These are phyloP conservation scores for Aspergillus sp. DNA, from an alignment of 2,329 filamentous ascomycete species.

Conservation along the genomic window DNA sequence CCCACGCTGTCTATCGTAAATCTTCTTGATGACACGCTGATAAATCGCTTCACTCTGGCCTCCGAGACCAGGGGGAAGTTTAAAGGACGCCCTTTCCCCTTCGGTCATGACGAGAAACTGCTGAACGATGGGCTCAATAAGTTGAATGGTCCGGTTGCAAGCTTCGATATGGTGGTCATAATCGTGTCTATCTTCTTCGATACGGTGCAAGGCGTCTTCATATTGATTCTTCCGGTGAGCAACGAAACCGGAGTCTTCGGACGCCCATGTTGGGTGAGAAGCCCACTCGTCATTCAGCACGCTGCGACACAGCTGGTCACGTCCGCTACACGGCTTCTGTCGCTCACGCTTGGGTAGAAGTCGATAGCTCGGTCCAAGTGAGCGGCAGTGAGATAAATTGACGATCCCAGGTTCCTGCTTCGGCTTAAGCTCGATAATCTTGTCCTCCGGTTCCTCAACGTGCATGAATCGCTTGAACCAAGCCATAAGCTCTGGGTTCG, in stretches of 20 bases:
- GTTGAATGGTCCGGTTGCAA: slow-evolving; percentile 90
- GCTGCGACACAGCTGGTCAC: slow-evolving; percentile 88
- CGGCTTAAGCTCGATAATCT: slow-evolving; percentile 75
- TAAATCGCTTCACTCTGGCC: slow-evolving; percentile 96
- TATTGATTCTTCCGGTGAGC: slow-evolving; percentile 95
- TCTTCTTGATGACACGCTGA: slow-evolving; percentile 94
- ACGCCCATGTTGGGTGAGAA: slow-evolving; percentile 97
- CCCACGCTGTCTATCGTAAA: slow-evolving; percentile 84
- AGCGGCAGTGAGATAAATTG: slow-evolving; percentile 92
- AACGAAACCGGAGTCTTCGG: slow-evolving; percentile 95
- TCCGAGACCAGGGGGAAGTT: slow-evolving; percentile 78
- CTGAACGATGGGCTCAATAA: slow-evolving; percentile 90
- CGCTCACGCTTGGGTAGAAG: slow-evolving; percentile 87
- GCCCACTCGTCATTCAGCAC: slow-evolving; percentile 98
- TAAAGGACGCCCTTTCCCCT: slow-evolving; percentile 70
- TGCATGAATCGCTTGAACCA: slow-evolving; percentile 85
- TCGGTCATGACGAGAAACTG: slow-evolving; percentile 79
- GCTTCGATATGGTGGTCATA: slow-evolving; percentile 99
- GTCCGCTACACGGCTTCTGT: slow-evolving; percentile 86
- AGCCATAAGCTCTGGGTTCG: slow-evolving; percentile 81
- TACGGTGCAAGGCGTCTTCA: slow-evolving; percentile 90
- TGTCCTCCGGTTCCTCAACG: slow-evolving; percentile 70
- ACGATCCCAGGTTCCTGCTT: slow-evolving; percentile 73
- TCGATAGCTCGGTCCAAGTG: slow-evolving; percentile 93
- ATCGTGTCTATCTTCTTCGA: slow-evolving; percentile 97